Percentiles rank a stretch among this genome's conserved stretches.
Evolutionary conservation across 768 basidiomycete genomes (phyloP).

Genomic region (Neoboletus magnificus): DNA sequence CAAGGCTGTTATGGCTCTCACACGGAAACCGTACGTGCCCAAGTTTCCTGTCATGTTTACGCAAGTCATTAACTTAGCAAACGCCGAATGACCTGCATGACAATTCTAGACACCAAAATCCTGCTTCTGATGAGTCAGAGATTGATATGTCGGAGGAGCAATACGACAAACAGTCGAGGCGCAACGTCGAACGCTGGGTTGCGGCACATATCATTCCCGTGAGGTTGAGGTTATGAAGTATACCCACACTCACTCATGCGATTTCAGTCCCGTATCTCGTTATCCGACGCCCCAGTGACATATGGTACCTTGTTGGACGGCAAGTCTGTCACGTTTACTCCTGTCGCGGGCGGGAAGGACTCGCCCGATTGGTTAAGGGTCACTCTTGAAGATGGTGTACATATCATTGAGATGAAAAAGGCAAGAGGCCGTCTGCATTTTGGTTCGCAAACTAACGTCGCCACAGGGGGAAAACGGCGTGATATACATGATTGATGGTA

Average conservation of each 20-base stretch:
- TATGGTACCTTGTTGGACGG: slow-evolving; percentile 60
- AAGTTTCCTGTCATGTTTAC: neutral
- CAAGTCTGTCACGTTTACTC: slow-evolving; percentile 54
- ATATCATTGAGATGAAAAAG: slow-evolving; percentile 59
- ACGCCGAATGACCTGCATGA: neutral
- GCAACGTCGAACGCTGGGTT: slow-evolving; percentile 78
- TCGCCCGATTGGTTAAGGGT: slow-evolving; percentile 58
- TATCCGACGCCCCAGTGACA: slow-evolving; percentile 36
- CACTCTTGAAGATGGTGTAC: slow-evolving; percentile 51
- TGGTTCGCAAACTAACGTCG: neutral
- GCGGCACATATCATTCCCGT: slow-evolving; percentile 84
- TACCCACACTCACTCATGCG: neutral
- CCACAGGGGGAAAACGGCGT: slow-evolving; percentile 42
- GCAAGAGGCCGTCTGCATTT: slow-evolving; percentile 34
- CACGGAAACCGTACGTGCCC: slow-evolving; percentile 86
- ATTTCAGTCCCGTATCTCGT: slow-evolving; percentile 42
- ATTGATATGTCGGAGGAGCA: slow-evolving; percentile 65
- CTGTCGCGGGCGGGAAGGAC: slow-evolving; percentile 31
- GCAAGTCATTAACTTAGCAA: neutral
- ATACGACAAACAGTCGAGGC: slow-evolving; percentile 53
- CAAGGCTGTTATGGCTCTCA: slow-evolving; percentile 79
- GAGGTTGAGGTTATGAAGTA: slow-evolving; percentile 14
- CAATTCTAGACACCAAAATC: slow-evolving; percentile 56
- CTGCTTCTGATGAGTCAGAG: slow-evolving; percentile 38
- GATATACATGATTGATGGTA: slow-evolving; percentile 42